Base-by-base conservation (phyloP, 1,284 basidiomycete species). In the Puccinia triticina region DNA sequence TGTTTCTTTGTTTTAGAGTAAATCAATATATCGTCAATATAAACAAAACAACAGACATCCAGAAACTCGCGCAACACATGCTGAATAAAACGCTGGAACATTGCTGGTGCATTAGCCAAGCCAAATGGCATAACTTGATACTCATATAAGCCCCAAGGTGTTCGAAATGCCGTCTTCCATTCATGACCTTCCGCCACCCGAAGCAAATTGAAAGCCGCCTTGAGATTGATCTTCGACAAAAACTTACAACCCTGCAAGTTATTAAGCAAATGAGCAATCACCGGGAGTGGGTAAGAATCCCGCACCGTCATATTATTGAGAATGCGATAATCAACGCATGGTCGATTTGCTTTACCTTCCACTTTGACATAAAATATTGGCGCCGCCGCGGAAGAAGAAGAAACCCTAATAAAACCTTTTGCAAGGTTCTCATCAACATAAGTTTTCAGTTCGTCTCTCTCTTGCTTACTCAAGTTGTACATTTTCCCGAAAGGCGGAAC, bases 1-100 rank as follows among this genome's bases (percentile, higher is more conserved):
- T 73, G 26, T 1, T 71, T 16, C 14, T 10, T 2, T 1, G 48
- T 55, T 46, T 73, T 80, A 18, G 66, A 80, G 61, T 59, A 59
- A 4, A 80, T 61, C 21, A 80, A 26, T 48, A 80, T 73, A 73
- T 78, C 34, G 34, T 72, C 78, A 67, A 80, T 34, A 37, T 53
- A 80, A 73, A n/a, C n/a, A n/a, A n/a, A n/a, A n/a, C n/a, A n/a
- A n/a, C n/a, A n/a, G n/a, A n/a, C n/a, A n/a, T n/a, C 78, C 26
- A 80, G 18, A 34, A 14, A 32, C 32, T 80, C 78, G 8, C 53
- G 8, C 29, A 80, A 48, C 18, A 59, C 34, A 29, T 48, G 40
- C 43, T 80, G 78, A 34, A 73, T 73, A 73, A 80, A 80, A 7
- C 34, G 5, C 40, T 80, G 78, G 48, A 72, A 80, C 10, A 53